phyloP scores from a whole-genome alignment of 768 basidiomycete genomes.

The Suillus fuscotomentosus region DNA sequence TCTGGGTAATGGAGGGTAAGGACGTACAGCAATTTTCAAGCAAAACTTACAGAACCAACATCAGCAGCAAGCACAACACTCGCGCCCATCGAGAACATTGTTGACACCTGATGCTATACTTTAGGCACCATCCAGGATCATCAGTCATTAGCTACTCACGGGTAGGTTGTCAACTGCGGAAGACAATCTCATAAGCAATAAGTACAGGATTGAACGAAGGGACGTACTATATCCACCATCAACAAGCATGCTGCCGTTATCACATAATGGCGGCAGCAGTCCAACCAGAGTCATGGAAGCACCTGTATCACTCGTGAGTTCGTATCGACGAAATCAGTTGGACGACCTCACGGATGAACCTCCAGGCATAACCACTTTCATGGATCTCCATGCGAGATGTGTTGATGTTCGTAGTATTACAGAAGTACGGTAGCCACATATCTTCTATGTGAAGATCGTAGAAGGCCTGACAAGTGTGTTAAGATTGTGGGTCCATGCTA shows the following conservation, averaged over 20 bases:
- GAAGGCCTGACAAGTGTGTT: conserved; percentile 55
- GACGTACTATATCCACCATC: conserved; percentile 83
- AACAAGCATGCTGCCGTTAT: conserved; percentile 89
- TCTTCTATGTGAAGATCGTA: conserved; percentile 95
- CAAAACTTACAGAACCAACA: conserved; percentile 73
- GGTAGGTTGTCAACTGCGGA: conserved; percentile 82
- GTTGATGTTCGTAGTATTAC: conserved; percentile 96
- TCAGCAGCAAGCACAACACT: conserved; percentile 90
- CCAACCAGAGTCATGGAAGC: conserved; percentile 98
- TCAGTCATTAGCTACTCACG: conserved; percentile 38
- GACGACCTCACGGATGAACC: conserved; percentile 68
- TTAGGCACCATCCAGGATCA: conserved; percentile 4
- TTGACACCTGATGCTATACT: conserved; percentile 60
- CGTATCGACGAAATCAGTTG: neutral
- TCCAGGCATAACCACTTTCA: conserved; percentile 98
- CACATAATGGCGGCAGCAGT: conserved; percentile 89
- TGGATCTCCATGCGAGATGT: conserved; percentile 97
- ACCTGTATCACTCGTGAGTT: conserved; percentile 41
- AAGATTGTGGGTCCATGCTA: conserved; percentile 7
- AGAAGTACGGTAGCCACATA: conserved; percentile 99
- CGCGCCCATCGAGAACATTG: conserved; percentile 92
- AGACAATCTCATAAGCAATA: conserved; percentile 11
- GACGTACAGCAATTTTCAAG: neutral
- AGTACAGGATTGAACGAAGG: conserved; percentile 4
- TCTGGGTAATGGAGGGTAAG: conserved; percentile 34